Evolutionary conservation across 495 filamentous ascomycete genomes (phyloP), one percentile per base, ranked within the genome.

Genomic region (Acidiella bohemica): DNA sequence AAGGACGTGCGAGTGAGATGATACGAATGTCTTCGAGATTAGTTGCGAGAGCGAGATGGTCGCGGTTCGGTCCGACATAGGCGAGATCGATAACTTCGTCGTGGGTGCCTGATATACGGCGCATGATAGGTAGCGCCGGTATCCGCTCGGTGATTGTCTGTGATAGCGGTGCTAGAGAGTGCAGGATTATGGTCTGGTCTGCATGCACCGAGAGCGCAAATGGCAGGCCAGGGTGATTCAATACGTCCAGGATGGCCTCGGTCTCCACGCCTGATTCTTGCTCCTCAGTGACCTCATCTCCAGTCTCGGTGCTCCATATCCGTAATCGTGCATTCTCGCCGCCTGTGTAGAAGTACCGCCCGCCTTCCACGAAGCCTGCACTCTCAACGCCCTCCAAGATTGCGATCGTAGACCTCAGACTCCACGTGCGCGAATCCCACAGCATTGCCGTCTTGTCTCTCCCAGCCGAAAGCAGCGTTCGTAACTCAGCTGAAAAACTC

Each of bases 81-180:
- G 76, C 80, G 17, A 95, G 61, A 50, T 96, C 92, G 49, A 96
- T 92, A 40, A 96, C 86, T 55, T 96, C 90, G 54, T 96, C 90
- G 58, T 96, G 85, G 24, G 90, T 94, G 17, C 92, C 92, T 14
- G 88, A 93, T 47, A 96, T 88, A 13, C 82, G 73, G 41, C 81
- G 75, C 28, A 68, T 54, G 12, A 77, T 53, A 5, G 67, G 61
- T 32, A 81, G 55, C 16, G 72, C 62, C 32, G 54, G 32, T 7
- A 61, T 46, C 4, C 24, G 32, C n/a, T 20, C 9, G 10, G 30
- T 60, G 42, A 37, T 80, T 41, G 50, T 58, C 29, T 13, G 51
- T 51, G 22, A 55, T 23, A 41, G 49, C 41, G 17, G 63, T 27
- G 17, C 44, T 26, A 53, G 53, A 44, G 79, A 80, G 56, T 92